Evolutionary conservation across 345 rosid species (phyloP), one percentile per base, ranked within the genome.

Genomic region (Eucalyptus shirleyi): DNA sequence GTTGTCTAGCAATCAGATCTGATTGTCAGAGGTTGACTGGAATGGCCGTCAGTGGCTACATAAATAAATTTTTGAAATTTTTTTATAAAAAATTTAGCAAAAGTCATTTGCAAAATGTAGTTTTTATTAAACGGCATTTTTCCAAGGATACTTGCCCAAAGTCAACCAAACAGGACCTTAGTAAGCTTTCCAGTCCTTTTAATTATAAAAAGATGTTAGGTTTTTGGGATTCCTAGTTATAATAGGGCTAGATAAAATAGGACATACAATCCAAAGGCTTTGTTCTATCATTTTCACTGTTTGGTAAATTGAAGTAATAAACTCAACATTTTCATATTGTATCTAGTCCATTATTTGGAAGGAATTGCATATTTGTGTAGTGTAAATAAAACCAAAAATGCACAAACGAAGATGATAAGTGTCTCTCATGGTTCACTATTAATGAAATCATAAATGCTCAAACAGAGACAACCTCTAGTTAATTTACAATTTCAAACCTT

Each of bases 1-100:
- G 59, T 53, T 21, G 24, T 53, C 59, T 8, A 53, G 5, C 59
- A 21, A 21, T 53, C 1, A 19, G 0, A 53, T 53, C 1, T 21
- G 2, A 23, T 4, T 0, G 0, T 0, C 11, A 0, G 2, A 53
- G 59, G 11, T 53, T 53, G 26, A 53, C 0, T 53, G 1, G 10
- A 53, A 53, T 53, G 59, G 1, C 5, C 5, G 2, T 53, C 0
- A 19, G 4, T 21, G 26, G 1, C 59, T 53, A 53, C 5, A 53
- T 53, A 21, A 53, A 21, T 1, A 8, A 53, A 19, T 21, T 3
- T 53, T 8, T 19, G 1, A 53, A 53, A 1, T 8, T 19, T 53
- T 53, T 53, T 19, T 8, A 53, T 53, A 53, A 53, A 21, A 8
- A 21, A 4, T 3, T 53, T 53, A 53, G 59, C 2, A 53, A 53